A percentile compares a stretch with the other conserved stretches of the same genome.
Conservation (phyloP, 768 basidiomycete genomes). For the Leccinum truebloodii region DNA sequence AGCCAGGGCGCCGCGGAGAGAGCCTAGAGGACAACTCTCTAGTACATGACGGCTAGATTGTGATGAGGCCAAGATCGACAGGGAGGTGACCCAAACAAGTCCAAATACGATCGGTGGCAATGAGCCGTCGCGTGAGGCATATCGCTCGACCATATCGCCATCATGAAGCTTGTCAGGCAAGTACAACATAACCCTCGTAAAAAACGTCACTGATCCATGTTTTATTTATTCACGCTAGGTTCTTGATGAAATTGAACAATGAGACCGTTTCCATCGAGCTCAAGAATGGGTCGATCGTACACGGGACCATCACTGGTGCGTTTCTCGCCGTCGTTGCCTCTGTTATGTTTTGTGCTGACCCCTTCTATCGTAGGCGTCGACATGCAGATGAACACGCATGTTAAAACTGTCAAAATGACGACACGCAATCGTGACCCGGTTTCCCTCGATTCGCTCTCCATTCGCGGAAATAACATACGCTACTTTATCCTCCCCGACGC, state of each 20-base stretch:
- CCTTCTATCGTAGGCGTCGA: constrained; percentile 73
- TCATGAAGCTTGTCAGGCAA: constrained; percentile 86
- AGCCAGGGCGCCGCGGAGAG: too few relatives aligned
- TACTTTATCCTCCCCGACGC: constrained; percentile 99
- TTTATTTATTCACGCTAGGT: constrained; percentile 49
- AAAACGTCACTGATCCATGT: constrained; percentile 20
- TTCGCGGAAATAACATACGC: constrained; percentile 95
- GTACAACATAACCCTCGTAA: constrained; percentile 8
- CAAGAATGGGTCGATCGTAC: constrained; percentile 94
- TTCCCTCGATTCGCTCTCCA: constrained; percentile 86
- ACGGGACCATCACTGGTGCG: constrained; percentile 96
- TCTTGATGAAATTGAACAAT: constrained; percentile 99
- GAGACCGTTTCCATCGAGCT: constrained; percentile 98
- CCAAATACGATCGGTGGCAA: constrained; percentile 26
- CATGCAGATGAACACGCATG: constrained; percentile 99
- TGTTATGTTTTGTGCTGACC: not conserved
- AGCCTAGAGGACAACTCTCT: too few relatives aligned
- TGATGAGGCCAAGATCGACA: not conserved
- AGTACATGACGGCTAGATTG: not conserved
- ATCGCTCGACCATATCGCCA: constrained; percentile 33
- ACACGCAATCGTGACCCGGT: constrained; percentile 85
- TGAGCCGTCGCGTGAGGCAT: constrained; percentile 7
- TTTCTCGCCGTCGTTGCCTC: constrained; percentile 1
- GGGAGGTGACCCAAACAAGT: constrained; percentile 14
- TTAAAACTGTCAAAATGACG: constrained; percentile 98